Evolutionary conservation across 345 rosid genomes (phyloP), one percentile per base, ranked within the genome.

Genomic region (Gynandropsis gynandra): DNA sequence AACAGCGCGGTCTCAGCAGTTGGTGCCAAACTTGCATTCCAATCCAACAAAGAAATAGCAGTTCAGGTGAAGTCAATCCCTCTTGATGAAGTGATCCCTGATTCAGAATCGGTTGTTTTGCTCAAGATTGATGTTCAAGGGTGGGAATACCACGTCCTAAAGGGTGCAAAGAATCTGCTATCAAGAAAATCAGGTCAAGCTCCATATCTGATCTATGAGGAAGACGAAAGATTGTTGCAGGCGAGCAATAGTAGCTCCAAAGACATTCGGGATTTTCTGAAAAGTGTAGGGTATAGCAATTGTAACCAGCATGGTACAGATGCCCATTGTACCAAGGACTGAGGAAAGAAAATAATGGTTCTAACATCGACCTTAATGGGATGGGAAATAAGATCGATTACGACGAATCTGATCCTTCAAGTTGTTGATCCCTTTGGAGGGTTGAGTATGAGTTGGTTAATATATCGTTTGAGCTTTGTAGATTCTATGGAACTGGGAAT

Each of bases 61-160:
- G 61, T 92, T 13, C 88, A 85, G 80, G 90, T 92, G 32, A 82
- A 78, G 69, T 61, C 95, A 16, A 73, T 92, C 46, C 90, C 88
- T 12, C 89, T 92, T 10, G 98, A 87, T 18, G 76, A 87, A 45
- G 62, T 92, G 16, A 74, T 87, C 57, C 67, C 81, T 0, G 80
- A 80, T 34, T 69, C 81, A 2, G 78, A 76, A 52, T 58, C 73
- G 1, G 81, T 92, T 52, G 70, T 83, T 61, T 69, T 92, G 36
- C 60, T 92, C 49, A 87, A 92, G 73, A 78, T 87, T 40, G 98
- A 92, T 45, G 97, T 92, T 61, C 98, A 87, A 67, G 98, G 97
- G 50, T 92, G 98, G 97, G 97, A 92, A 63, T 74, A 79, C 69
- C 97, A 87, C 47, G 98, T 92, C 8, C 40, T 92, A 52, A 92